Conservation (phyloP, 106 monocot genomes). For the Alisma plantagoaquatica region DNA sequence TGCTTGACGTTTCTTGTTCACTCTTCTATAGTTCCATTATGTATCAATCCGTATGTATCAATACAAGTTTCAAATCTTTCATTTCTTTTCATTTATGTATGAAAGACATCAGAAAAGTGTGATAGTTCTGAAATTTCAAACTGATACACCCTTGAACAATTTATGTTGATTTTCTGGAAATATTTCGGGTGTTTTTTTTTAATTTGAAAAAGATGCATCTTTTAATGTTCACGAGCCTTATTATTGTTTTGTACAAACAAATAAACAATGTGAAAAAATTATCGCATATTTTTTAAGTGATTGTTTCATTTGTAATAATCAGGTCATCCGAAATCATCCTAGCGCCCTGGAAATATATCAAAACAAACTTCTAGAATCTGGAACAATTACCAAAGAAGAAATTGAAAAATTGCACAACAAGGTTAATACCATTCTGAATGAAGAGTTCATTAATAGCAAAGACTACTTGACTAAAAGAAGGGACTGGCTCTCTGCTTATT, state of each 20-base stretch:
- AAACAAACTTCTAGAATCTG: slow-evolving; percentile 45
- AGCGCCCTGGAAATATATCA: slow-evolving; percentile 66
- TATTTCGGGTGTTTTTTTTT: not conserved
- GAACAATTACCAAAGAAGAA: slow-evolving; percentile 45
- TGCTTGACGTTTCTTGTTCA: not conserved
- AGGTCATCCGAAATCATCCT: slow-evolving; percentile 66
- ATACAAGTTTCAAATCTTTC: too few species aligned
- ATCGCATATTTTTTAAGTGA: not conserved
- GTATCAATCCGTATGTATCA: too few species aligned
- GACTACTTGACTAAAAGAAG: slow-evolving; percentile 52
- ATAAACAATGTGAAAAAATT: too few species aligned
- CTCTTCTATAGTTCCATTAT: too few species aligned
- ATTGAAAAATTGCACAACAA: slow-evolving; percentile 58
- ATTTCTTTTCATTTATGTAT: too few species aligned
- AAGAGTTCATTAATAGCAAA: slow-evolving; percentile 60
- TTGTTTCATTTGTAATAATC: not conserved
- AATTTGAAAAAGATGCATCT: not conserved
- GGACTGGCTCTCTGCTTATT: slow-evolving; percentile 82
- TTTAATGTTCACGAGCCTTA: not conserved
- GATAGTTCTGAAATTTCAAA: not conserved
- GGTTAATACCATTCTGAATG: slow-evolving; percentile 56
- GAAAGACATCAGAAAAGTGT: too few species aligned
- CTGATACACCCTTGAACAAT: not conserved
- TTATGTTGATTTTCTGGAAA: not conserved
- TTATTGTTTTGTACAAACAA: too few species aligned